These are phyloP conservation scores for Asterochloris erici DNA, from an alignment of 139 green algal species.

Conservation along the genomic window DNA sequence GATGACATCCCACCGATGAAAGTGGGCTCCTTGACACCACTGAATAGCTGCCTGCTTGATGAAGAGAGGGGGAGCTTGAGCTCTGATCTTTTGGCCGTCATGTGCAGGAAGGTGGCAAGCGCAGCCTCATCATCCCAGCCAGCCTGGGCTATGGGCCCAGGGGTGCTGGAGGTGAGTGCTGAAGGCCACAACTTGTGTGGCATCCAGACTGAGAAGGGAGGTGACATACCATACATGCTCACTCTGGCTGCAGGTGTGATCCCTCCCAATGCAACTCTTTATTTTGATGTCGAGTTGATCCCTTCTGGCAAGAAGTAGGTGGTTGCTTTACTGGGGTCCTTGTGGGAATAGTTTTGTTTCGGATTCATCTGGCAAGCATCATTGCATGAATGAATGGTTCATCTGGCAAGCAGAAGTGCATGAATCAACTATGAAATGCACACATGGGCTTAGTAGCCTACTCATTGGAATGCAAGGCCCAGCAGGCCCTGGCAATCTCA, in stretches of 20 bases:
- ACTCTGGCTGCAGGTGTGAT: slow-evolving; percentile 55
- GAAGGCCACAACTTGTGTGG: neutral
- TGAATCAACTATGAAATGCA: no score
- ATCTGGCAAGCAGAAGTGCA: neutral
- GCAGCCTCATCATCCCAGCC: slow-evolving; percentile 58
- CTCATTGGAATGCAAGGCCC: no score
- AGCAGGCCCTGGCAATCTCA: no score
- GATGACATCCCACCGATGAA: slow-evolving; percentile 85
- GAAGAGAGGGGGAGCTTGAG: neutral
- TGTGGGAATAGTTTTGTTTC: neutral
- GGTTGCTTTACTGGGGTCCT: neutral
- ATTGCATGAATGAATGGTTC: neutral
- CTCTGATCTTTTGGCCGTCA: neutral
- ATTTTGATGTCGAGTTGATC: slow-evolving; percentile 83
- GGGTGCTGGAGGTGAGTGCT: slow-evolving; percentile 40
- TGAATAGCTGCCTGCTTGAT: neutral
- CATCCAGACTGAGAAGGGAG: neutral
- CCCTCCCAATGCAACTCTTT: slow-evolving; percentile 68
- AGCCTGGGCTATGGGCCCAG: slow-evolving; percentile 64
- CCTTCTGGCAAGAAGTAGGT: slow-evolving; percentile 21
- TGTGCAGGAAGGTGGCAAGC: slow-evolving; percentile 52
- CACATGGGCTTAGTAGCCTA: no score
- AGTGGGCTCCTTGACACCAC: slow-evolving; percentile 18
- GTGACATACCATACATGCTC: neutral
- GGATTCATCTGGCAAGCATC: neutral